Base-by-base conservation (phyloP, 2,329 filamentous ascomycete genomes). In the Verticillium dahliae region DNA sequence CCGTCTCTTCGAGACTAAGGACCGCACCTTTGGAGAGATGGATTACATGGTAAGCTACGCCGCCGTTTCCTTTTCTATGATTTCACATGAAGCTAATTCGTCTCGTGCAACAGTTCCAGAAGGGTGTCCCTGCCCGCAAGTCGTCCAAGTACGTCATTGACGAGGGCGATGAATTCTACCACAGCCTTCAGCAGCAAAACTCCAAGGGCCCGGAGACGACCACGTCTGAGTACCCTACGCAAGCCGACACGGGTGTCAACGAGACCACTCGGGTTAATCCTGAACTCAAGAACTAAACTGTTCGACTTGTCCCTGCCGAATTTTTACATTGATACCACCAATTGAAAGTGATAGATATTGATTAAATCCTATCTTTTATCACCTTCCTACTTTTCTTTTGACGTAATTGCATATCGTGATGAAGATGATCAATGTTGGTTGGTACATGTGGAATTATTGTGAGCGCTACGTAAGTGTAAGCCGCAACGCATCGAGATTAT, bases 1-100 rank as follows among this genome's bases (percentile, higher is more conserved):
- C 68, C 73, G 77, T 22, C 66, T 79, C 61, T 76, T 77, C 31
- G 78, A 80, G 70, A 78, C 76, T 57, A 79, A 78, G 70, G 75
- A 71, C 59, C 74, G 77, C 39, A 80, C 78, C 2, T 79, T 77
- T 65, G 76, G 75, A 58, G 78, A 80, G 66, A 68, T 80, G 70
- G 78, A 80, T 60, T 69, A 75, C 62, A 75, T 78, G 75, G 71
- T 73, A 63, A 62, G 68, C 27, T 22, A 34, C 52, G 27, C 27
- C 27, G 27, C 27, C 27, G 27, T 27, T 27, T 4, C 27, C 27
- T 27, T 27, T 27, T 27, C 27, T 37, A 37, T 37, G 5, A 4
- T 37, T 37, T 37, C 2, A 37, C 6, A 7, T n/a, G 5, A 6
- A 14, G 54, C 54, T 56, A 6, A 34, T 22, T 13, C 13, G 34